Conservation (phyloP, 331 rosid genomes). For the Acacia concinna region DNA sequence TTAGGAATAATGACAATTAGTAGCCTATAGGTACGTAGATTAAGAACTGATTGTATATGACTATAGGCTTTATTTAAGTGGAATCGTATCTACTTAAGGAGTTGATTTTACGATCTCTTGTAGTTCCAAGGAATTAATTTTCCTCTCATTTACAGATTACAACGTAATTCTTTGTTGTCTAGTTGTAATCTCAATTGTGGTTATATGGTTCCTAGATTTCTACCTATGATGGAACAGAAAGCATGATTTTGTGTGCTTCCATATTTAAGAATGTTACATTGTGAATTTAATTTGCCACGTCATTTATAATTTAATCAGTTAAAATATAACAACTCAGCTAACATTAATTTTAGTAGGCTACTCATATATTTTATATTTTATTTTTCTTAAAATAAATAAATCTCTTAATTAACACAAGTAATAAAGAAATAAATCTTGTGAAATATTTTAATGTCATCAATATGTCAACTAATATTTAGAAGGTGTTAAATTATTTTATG, state of each 20-base stretch:
- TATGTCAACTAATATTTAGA: too few relatives aligned
- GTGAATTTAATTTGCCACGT: too few relatives aligned
- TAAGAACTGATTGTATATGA: not conserved
- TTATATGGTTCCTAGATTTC: not conserved
- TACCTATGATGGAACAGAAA: not conserved
- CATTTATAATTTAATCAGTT: too few relatives aligned
- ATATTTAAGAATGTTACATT: constrained; percentile 3
- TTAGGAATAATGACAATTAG: not conserved
- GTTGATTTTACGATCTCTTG: not conserved
- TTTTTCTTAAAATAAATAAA: too few relatives aligned
- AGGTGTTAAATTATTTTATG: too few relatives aligned
- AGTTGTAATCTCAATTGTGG: not conserved
- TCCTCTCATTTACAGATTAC: not conserved
- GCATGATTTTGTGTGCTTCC: constrained; percentile 12
- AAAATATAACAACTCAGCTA: too few relatives aligned
- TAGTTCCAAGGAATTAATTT: not conserved
- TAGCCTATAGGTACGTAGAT: not conserved
- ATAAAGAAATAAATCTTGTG: too few relatives aligned
- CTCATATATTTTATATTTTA: too few relatives aligned
- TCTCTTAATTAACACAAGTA: too few relatives aligned
- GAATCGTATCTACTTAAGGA: not conserved
- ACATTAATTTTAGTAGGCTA: too few relatives aligned
- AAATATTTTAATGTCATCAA: too few relatives aligned
- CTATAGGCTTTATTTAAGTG: not conserved
- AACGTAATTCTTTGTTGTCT: not conserved